These are phyloP conservation scores for Hippophae gyantsensis DNA, from an alignment of 306 rosid genomes.

Conservation along the genomic window DNA sequence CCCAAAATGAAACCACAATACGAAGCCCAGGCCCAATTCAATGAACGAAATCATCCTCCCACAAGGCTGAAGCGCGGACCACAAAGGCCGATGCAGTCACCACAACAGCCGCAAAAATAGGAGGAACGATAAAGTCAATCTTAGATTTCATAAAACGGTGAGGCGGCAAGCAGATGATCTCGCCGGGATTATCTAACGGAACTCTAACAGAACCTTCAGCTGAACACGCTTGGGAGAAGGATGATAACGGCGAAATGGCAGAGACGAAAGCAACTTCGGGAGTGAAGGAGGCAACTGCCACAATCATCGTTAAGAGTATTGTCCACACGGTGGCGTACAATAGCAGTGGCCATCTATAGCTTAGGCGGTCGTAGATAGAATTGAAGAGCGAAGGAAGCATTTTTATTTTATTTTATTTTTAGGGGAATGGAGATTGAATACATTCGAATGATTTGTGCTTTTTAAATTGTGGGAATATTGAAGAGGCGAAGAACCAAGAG, in stretches of 20 bases:
- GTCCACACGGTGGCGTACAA: conserved; percentile 64
- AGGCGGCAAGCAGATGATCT: conserved; percentile 53
- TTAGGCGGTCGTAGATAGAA: conserved; percentile 22
- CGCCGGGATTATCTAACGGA: conserved; percentile 60
- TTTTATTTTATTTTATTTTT: too few relatives aligned
- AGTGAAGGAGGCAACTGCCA: conserved; percentile 58
- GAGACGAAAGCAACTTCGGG: conserved; percentile 67
- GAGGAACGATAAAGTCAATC: conserved; percentile 52
- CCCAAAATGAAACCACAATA: too few relatives aligned
- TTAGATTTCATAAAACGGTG: conserved; percentile 35
- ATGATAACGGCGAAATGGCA: conserved; percentile 48
- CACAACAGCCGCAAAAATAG: conserved; percentile 47
- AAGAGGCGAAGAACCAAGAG: not conserved
- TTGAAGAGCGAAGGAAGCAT: conserved; percentile 26
- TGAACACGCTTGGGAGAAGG: conserved; percentile 38
- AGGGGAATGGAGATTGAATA: not conserved
- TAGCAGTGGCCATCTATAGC: conserved; percentile 48
- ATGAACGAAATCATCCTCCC: conserved; percentile 27
- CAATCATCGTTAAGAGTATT: conserved; percentile 37
- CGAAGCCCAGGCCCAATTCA: not conserved
- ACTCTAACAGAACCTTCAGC: conserved; percentile 38
- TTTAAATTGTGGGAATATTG: not conserved
- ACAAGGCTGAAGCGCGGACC: conserved; percentile 43
- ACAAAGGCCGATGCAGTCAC: conserved; percentile 57
- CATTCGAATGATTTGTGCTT: not conserved